Evolutionary conservation across 495 filamentous ascomycete species (phyloP).

Genomic region (Copromyces sp.): DNA sequence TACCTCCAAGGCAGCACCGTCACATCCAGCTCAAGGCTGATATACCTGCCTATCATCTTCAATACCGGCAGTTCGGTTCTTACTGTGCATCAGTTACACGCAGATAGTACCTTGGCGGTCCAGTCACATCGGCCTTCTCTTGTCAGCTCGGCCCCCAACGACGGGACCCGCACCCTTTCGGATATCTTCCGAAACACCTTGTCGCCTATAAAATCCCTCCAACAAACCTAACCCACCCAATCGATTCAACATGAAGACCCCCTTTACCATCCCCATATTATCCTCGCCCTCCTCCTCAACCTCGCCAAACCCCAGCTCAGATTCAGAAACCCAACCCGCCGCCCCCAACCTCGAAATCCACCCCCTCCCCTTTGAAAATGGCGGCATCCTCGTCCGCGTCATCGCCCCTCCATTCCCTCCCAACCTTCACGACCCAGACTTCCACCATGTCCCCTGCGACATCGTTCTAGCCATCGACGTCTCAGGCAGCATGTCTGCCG

Average conservation of each 20-base stretch:
- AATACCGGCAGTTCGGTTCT: background rate
- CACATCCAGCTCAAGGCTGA: background rate
- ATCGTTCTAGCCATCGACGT: conserved; percentile 39
- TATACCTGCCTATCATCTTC: background rate
- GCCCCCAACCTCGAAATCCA: conserved; percentile 20
- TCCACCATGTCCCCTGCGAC: conserved; percentile 31
- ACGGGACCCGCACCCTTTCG: background rate
- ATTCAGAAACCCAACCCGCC: background rate
- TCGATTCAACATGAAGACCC: background rate
- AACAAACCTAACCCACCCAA: background rate
- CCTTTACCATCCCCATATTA: background rate
- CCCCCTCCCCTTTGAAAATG: conserved; percentile 16
- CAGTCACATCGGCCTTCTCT: background rate
- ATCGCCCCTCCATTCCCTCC: conserved; percentile 28
- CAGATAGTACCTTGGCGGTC: background rate
- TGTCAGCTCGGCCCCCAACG: background rate
- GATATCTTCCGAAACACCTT: background rate
- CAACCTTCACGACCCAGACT: conserved; percentile 6
- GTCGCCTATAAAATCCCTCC: background rate
- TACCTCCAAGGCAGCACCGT: background rate
- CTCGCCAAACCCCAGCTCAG: background rate
- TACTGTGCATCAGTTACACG: background rate
- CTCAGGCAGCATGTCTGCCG: conserved; percentile 31
- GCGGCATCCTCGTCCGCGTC: conserved; percentile 28
- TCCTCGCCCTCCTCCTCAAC: background rate